Evolutionary conservation across 805 yeast genomes (phyloP).

Genomic region (Candida patagonica): DNA sequence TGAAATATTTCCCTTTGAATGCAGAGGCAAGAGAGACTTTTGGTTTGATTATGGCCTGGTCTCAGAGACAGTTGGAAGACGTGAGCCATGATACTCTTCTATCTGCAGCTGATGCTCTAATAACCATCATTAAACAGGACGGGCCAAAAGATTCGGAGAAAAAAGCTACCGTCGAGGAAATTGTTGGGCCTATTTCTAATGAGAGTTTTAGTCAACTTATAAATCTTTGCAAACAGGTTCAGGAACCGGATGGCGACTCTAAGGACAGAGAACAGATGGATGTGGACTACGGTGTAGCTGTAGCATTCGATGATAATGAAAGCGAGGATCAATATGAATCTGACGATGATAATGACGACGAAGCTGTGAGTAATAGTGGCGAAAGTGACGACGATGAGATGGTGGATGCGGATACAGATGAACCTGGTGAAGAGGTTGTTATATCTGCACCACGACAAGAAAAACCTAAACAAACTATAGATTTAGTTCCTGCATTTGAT

Average conservation of each 20-base stretch:
- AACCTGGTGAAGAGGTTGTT: slow-evolving; percentile 8
- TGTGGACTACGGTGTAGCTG: slow-evolving; percentile 36
- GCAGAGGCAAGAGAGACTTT: slow-evolving; percentile 42
- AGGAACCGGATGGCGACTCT: slow-evolving; percentile 37
- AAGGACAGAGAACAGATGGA: slow-evolving; percentile 19
- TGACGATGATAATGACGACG: slow-evolving; percentile 15
- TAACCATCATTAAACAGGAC: slow-evolving; percentile 46
- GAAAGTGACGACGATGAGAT: slow-evolving; percentile 8
- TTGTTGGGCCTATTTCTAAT: slow-evolving; percentile 38
- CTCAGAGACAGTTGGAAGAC: slow-evolving; percentile 52
- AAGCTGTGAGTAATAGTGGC: neutral
- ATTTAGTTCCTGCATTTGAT: slow-evolving; percentile 26
- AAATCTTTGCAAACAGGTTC: slow-evolving; percentile 37
- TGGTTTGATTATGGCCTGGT: slow-evolving; percentile 52
- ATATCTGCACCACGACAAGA: slow-evolving; percentile 6
- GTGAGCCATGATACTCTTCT: slow-evolving; percentile 64
- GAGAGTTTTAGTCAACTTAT: slow-evolving; percentile 39
- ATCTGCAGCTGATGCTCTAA: slow-evolving; percentile 53
- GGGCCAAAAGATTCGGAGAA: slow-evolving; percentile 34
- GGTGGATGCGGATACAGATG: slow-evolving; percentile 6
- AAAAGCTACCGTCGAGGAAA: slow-evolving; percentile 41
- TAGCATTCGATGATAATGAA: slow-evolving; percentile 29
- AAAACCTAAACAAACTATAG: slow-evolving; percentile 2
- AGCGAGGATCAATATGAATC: slow-evolving; percentile 19
- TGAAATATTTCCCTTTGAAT: slow-evolving; percentile 56